Percentiles rank a stretch among this genome's conserved stretches.
Evolutionary conservation across 2,329 filamentous ascomycete genomes (phyloP).

Genomic region (Ceratocystis papillata): DNA sequence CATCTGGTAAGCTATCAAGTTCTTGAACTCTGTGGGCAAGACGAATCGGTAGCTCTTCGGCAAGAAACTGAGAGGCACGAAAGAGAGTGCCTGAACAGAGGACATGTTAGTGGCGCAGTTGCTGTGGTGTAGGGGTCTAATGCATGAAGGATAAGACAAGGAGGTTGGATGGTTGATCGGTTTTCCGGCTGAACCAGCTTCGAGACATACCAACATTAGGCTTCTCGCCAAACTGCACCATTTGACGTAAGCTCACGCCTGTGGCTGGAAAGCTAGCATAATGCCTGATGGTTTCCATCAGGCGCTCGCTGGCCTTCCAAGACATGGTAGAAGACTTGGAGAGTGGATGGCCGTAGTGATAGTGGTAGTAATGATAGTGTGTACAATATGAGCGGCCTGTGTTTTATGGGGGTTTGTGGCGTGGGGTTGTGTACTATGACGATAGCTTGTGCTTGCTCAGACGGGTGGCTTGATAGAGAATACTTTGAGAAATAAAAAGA

Average conservation of each 20-base stretch:
- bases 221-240: slow-evolving; percentile 96
- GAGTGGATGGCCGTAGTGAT: background rate
- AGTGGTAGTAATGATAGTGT: background rate
- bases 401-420: background rate
- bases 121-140: background rate
- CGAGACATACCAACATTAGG: slow-evolving; percentile 67
- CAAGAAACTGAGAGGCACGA: slow-evolving; percentile 93
- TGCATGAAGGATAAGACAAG: slow-evolving; percentile 1
- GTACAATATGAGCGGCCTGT: background rate
- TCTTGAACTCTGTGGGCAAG: slow-evolving; percentile 94
- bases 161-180: background rate
- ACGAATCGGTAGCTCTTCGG: slow-evolving; percentile 93
- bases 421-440: slow-evolving; percentile 7
- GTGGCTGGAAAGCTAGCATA: slow-evolving; percentile 96
- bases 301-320: slow-evolving; percentile 79
- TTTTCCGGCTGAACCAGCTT: background rate
- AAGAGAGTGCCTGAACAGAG: slow-evolving; percentile 68
- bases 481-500: background rate
- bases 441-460: background rate
- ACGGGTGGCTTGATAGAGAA: background rate
- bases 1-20: slow-evolving; percentile 82
- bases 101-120: slow-evolving; percentile 5
- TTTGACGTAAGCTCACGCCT: slow-evolving; percentile 90
- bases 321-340: slow-evolving; percentile 52
- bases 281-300: slow-evolving; percentile 96